Conservation (phyloP, 2,329 filamentous ascomycete genomes). For the Stemphylium lycopersici region DNA sequence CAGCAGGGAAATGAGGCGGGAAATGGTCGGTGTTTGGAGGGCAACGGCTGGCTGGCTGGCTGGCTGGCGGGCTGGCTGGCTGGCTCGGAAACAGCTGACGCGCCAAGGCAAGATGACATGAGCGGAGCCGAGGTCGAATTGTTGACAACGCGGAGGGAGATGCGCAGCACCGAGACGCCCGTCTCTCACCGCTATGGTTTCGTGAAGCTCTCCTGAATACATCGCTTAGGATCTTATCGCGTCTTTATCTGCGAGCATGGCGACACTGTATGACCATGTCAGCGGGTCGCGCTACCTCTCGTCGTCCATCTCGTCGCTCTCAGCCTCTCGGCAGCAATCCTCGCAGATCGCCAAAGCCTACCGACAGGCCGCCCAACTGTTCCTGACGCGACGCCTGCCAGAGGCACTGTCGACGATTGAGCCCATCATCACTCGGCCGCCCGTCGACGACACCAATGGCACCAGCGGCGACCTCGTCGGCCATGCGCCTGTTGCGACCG, state of each 20-base stretch:
- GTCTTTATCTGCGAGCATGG: slow-evolving; percentile 32
- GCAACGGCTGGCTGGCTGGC: neutral
- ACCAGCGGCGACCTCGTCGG: slow-evolving; percentile 31
- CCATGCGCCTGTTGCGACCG: slow-evolving; percentile 75
- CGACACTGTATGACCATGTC: slow-evolving; percentile 58
- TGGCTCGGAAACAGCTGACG: slow-evolving; percentile 11
- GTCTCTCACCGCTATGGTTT: slow-evolving; percentile 18
- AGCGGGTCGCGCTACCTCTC: slow-evolving; percentile 65
- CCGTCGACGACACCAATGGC: slow-evolving; percentile 32
- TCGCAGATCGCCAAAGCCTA: slow-evolving; percentile 89
- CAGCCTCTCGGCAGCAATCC: slow-evolving; percentile 68
- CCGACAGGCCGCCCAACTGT: slow-evolving; percentile 90
- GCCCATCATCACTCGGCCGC: slow-evolving; percentile 73
- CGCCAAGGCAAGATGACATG: slow-evolving; percentile 24
- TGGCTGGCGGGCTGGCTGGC: slow-evolving; percentile 1
- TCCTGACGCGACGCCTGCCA: slow-evolving; percentile 88
- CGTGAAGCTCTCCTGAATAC: slow-evolving; percentile 2
- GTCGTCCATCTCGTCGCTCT: slow-evolving; percentile 72
- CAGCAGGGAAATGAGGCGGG: slow-evolving; percentile 7
- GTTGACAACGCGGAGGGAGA: slow-evolving; percentile 26
- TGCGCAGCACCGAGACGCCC: slow-evolving; percentile 16
- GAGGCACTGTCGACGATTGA: slow-evolving; percentile 87
- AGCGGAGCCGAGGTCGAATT: slow-evolving; percentile 16
- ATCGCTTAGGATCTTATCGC: neutral
- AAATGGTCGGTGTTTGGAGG: neutral